Evolutionary conservation across 2,329 filamentous ascomycete species (phyloP), one percentile per base, ranked within the genome.

Genomic region (Fusarium begoniae): DNA sequence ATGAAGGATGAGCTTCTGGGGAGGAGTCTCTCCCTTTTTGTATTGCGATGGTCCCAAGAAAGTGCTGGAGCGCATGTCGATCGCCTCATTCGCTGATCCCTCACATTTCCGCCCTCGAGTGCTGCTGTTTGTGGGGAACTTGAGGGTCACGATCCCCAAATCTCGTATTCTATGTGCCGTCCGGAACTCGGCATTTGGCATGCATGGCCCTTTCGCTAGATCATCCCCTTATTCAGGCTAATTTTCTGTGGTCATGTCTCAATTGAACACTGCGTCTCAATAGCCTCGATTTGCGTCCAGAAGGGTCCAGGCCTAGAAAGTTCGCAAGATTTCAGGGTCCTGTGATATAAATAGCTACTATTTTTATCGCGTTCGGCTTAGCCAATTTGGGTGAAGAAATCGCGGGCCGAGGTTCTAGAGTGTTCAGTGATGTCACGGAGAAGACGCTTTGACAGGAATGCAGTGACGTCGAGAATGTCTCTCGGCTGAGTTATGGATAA

Each of bases 141-240:
- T 18, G 47, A 70, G 26, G 64, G 64, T 73, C 55, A 58, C 59
- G 41, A 70, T 73, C 45, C 37, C 58, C 28, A 66, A 44, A 66
- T 51, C 59, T 73, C 70, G 70, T 73, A 73, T 73, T 62, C 47
- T 43, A 45, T 18, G 17, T 66, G 65, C 69, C 65, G 54, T 60
- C 37, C 66, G 65, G 67, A 55, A 63, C 41, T 54, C 65, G 65
- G 66, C 67, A 47, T 28, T 41, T 24, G 10, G 30, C 32, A 35
- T 13, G 13, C 32, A 61, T 57, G 28, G 43, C n/a, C 26, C 18
- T 55, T 28, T 24, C 4, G 20, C 32, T 14, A 50, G 20, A 9
- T 22, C n/a, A 32, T 24, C 11, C 32, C n/a, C 32, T 54, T 44
- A 59, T 47, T 17, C n/a, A 20, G 35, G 32, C 20, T 24, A 5